Base-by-base conservation (phyloP, 2,329 filamentous ascomycete species). In the Pleurostoma richardsiae region DNA sequence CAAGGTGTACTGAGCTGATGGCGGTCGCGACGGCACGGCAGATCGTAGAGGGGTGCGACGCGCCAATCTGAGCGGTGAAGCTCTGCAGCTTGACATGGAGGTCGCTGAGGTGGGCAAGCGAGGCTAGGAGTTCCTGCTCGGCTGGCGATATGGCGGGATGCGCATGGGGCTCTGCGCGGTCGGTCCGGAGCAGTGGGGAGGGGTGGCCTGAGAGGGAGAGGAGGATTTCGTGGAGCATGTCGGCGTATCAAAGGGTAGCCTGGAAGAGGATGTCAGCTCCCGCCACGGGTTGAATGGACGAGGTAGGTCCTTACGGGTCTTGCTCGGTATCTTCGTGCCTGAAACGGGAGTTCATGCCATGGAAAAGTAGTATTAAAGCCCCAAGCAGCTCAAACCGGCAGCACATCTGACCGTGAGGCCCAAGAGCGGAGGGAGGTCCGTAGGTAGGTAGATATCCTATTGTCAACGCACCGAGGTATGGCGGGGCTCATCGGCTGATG, bases 161-260 rank as follows among this genome's bases (percentile, higher is more conserved):
- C 40, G 51, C 47, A 52, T 52, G 62, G 60, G 73, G 66, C 59
- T 70, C 59, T 50, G 73, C 62, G 58, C 70, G 57, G 53, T 72
- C 64, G 56, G 70, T 63, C 64, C 80, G 79, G 71, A 96, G 87
- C 62, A 97, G 81, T 56, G 90, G 86, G 54, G 92, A 96, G 54
- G 88, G 86, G 70, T 97, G 89, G 56, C 94, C 92, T 59, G 91
- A 95, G 68, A 97, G 84, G 66, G 91, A 92, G 68, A 99, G 85
- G 68, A 97, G 83, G 72, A 99, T 90, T 77, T 99, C 94, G 80
- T 97, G 94, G 67, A 99, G 88, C 94, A 99, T 99, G 56, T 56
- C 57, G 55, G 45, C 42, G 19, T 19, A 19, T 19, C 19, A 2
- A 19, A 19, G 19, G 19, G 19, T 19, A 19, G 19, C 19, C 19